Evolutionary conservation across 1,284 basidiomycete species (phyloP).

Genomic region (Fomitopsis schrenkii): DNA sequence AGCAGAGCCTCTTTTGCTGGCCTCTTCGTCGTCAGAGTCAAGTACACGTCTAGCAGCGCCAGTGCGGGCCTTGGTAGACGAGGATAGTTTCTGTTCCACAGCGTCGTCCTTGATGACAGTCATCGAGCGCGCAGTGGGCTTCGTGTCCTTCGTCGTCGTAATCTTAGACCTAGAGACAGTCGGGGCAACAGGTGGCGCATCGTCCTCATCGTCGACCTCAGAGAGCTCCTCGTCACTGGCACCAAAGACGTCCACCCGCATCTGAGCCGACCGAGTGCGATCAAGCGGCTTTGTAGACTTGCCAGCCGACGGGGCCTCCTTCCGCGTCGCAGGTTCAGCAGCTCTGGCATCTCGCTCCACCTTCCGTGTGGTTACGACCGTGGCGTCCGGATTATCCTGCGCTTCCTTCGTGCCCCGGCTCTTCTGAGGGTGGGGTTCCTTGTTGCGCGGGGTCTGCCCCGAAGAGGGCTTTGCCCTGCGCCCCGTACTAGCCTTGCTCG

Average conservation of each 20-base stretch:
- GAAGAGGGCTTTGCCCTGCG: no score
- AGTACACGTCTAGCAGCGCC: neutral
- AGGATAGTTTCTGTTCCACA: neutral
- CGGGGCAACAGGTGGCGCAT: neutral
- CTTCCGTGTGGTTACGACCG: neutral
- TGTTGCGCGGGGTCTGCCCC: no score
- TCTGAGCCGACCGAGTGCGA: slow-evolving; percentile 17
- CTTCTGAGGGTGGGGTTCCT: no score
- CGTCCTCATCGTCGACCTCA: slow-evolving; percentile 22
- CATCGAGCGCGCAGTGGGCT: neutral
- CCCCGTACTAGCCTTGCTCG: no score
- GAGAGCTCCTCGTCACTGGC: slow-evolving; percentile 29
- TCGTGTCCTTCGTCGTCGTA: no score
- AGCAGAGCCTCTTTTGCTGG: neutral
- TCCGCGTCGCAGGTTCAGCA: neutral
- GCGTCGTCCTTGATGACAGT: neutral
- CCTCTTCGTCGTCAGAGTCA: slow-evolving; percentile 3
- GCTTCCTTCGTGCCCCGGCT: no score
- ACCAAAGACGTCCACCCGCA: slow-evolving; percentile 25
- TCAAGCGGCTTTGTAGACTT: neutral
- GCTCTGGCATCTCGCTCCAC: neutral
- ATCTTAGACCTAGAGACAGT: no score
- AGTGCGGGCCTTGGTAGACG: neutral
- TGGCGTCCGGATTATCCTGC: no score
- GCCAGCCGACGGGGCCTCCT: neutral